These are phyloP conservation scores for Myxozyma melibiosi DNA, from an alignment of 805 yeast species.

Conservation along the genomic window DNA sequence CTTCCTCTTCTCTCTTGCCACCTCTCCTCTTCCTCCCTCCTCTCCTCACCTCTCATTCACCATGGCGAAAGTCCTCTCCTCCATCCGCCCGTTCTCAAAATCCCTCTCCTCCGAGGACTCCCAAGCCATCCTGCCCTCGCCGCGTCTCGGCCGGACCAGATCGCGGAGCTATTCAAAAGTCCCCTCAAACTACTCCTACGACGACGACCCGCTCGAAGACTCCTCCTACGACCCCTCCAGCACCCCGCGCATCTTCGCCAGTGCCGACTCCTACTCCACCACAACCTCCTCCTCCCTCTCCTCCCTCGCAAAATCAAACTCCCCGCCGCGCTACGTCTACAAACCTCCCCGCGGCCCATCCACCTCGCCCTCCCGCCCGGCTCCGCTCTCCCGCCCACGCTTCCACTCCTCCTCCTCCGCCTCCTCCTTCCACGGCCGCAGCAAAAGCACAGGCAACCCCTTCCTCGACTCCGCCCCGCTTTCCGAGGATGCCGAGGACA, in stretches of 20 bases:
- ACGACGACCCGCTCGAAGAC: background rate
- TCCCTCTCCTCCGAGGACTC: background rate
- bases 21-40: background rate
- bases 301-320: background rate
- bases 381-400: background rate
- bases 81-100: background rate
- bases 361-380: conserved; percentile 1
- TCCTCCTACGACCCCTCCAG: no score
- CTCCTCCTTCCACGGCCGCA: background rate
- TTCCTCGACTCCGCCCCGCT: conserved; percentile 8
- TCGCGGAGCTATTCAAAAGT: conserved; percentile 1
- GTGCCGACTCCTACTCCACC: background rate
- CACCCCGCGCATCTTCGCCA: no score
- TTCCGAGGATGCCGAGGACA: conserved; percentile 1
- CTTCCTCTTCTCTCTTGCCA: background rate
- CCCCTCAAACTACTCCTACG: background rate
- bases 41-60: background rate
- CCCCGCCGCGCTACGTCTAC: conserved; percentile 12
- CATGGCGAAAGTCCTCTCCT: conserved; percentile 7
- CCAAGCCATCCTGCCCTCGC: background rate
- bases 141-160: conserved; percentile 5
- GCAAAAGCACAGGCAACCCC: background rate
- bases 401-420: background rate
- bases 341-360: conserved; percentile 5
- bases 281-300: no score